These are phyloP conservation scores for Carpinus fangiana DNA, from an alignment of 306 rosid genomes.

Conservation along the genomic window DNA sequence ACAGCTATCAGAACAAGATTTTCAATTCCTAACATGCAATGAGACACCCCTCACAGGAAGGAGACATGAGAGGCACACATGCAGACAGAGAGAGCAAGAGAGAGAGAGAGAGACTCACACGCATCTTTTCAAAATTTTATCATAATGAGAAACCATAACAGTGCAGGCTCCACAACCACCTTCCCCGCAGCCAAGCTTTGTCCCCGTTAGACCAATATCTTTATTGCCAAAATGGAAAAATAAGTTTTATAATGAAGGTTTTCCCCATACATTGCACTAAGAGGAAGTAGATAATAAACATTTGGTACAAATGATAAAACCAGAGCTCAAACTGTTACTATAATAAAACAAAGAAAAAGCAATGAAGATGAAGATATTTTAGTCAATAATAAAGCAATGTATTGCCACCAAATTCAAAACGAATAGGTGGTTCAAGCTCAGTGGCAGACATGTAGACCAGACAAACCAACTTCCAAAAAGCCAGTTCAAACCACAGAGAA, in stretches of 20 bases:
- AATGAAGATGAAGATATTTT: not conserved
- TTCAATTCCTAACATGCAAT: slow-evolving; percentile 30
- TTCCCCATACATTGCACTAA: slow-evolving; percentile 3
- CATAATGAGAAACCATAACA: slow-evolving; percentile 86
- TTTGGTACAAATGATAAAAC: not conserved
- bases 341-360: not conserved
- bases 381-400: not conserved
- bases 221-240: slow-evolving; percentile 10
- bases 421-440: not conserved
- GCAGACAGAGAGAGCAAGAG: slow-evolving; percentile 3
- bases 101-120: slow-evolving; percentile 55
- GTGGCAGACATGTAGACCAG: not conserved
- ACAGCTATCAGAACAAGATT: slow-evolving; percentile 26
- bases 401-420: not conserved
- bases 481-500: not conserved
- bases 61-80: not conserved
- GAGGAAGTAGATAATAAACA: not conserved
- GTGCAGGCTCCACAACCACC: slow-evolving; percentile 99
- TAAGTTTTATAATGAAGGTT: slow-evolving; percentile 13
- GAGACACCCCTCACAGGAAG: slow-evolving; percentile 14
- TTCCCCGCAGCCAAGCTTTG: slow-evolving; percentile 97
- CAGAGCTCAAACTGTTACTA: not conserved
- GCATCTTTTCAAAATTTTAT: slow-evolving; percentile 54
- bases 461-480: not conserved
- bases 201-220: slow-evolving; percentile 79